phyloP scores from a whole-genome alignment of 2,329 filamentous ascomycete genomes.

The Stachybotrys chlorohalonatus region DNA sequence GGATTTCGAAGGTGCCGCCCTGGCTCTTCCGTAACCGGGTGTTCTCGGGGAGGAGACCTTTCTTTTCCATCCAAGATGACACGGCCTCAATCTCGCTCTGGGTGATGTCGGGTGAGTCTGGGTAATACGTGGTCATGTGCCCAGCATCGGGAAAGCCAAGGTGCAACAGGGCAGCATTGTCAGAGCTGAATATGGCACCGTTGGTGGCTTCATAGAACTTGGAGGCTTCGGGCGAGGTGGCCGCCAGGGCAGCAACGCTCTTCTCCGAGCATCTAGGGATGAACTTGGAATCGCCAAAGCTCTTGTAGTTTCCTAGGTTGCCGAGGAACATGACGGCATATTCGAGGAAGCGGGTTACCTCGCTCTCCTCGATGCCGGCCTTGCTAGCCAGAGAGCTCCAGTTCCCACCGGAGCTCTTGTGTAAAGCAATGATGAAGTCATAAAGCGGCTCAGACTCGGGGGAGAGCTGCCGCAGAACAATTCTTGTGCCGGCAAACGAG shows the following conservation, averaged over 20 bases:
- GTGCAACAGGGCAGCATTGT: slow-evolving; percentile 58
- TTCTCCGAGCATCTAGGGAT: slow-evolving; percentile 61
- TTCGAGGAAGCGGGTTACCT: slow-evolving; percentile 62
- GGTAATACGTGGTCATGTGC: slow-evolving; percentile 77
- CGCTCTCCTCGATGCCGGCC: slow-evolving; percentile 53
- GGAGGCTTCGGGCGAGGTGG: slow-evolving; percentile 49
- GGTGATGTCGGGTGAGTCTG: slow-evolving; percentile 64
- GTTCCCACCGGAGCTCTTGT: slow-evolving; percentile 58
- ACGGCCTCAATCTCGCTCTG: slow-evolving; percentile 66
- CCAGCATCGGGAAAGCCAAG: slow-evolving; percentile 66
- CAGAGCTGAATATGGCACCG: slow-evolving; percentile 63
- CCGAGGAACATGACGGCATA: slow-evolving; percentile 73
- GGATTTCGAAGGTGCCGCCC: slow-evolving; percentile 58
- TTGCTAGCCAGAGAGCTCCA: slow-evolving; percentile 60
- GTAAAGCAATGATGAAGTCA: slow-evolving; percentile 67
- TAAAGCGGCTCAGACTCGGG: slow-evolving; percentile 75
- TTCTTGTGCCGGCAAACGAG: slow-evolving; percentile 66
- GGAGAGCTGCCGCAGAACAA: slow-evolving; percentile 73
- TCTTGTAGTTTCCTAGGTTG: slow-evolving; percentile 79
- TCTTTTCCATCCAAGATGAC: slow-evolving; percentile 63
- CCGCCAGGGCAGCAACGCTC: slow-evolving; percentile 55
- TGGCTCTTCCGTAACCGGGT: slow-evolving; percentile 62
- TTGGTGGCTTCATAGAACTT: slow-evolving; percentile 58
- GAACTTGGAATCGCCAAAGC: slow-evolving; percentile 79
- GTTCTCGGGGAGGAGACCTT: slow-evolving; percentile 66